phyloP scores from a whole-genome alignment of 2,329 filamentous ascomycete genomes.

The Orbilia javanica region DNA sequence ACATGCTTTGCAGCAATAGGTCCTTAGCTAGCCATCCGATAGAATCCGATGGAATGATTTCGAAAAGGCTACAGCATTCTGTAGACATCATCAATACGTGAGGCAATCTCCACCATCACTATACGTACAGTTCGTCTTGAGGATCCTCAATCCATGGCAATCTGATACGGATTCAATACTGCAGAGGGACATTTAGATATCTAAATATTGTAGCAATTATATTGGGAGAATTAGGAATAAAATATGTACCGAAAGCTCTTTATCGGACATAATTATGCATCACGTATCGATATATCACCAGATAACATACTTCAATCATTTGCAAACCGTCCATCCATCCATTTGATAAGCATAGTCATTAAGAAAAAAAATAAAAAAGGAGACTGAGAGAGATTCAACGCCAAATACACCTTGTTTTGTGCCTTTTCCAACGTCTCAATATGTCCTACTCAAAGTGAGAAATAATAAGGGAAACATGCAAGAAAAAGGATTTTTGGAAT shows the following conservation, averaged over 20 bases:
- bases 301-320: constrained; percentile 10
- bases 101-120: not conserved
- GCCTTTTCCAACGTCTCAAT: constrained; percentile 27
- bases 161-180: not conserved
- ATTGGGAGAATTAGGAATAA: not conserved
- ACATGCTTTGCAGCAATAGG: not conserved
- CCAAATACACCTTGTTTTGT: constrained; percentile 25
- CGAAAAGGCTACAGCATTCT: not conserved
- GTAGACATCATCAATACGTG: not conserved
- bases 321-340: constrained; percentile 7
- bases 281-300: constrained; percentile 2
- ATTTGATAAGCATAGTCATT: constrained; percentile 19
- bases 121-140: not conserved
- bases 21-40: not conserved
- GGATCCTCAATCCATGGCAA: not conserved
- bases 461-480: constrained; percentile 18
- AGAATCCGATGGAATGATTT: constrained; percentile 13
- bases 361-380: not conserved
- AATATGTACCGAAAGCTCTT: constrained; percentile 5
- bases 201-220: not conserved
- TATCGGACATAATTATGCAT: constrained; percentile 18
- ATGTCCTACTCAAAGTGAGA: constrained; percentile 12
- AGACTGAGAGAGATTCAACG: not conserved
- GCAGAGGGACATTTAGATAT: not conserved
- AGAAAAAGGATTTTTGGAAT: not conserved